Base-by-base conservation (phyloP, 352 stramenopile genomes). In the Saprolegnia diclina region DNA sequence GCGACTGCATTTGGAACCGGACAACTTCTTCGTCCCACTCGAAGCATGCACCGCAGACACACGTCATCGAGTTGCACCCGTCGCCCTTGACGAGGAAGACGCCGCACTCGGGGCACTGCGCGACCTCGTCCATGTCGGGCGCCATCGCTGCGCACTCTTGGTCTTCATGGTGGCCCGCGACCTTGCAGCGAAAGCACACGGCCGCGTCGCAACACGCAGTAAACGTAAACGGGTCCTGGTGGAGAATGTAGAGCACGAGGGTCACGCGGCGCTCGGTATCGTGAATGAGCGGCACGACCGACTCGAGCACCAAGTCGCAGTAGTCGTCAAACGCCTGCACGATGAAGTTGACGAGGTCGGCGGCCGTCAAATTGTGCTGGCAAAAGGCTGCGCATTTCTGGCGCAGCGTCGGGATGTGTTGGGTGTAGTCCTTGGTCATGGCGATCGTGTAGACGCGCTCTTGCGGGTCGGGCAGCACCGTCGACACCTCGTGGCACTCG, bases 101-200 rank as follows among this genome's bases (percentile, higher is more conserved):
- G 26, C 75, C 77, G 64, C 81, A 89, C 26, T 50, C 55, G 46
- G 76, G 77, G 32, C 81, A 89, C 9, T 70, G 71, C 9, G 83
- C 75, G 11, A 89, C 44, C 24, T 74, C 67, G 38, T 77, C 54
- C 4, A 73, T 74, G 5, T 70, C 72, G 9, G 65, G 24, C 38
- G 38, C 38, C 7, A 26, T 55, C 14, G 57, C 65, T 29, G 42
- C 7, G 40, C 71, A 75, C 14, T 38, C n/a, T 22, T 53, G 37
- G 5, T 78, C 71, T 18, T 72, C 42, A 55, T 87, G 78, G 19
- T 81, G 76, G 21, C 65, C 71, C 4, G 32, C 24, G 19, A 72
- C 56, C 55, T 87, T 87, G 71, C 81, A 89, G 56, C 76, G 79
- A 67, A 85, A 89, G 54, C 81, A 89, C 22, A 86, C 70, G 6